Conservation (phyloP, 1,284 basidiomycete genomes). For the Neotropicomus parvogracilis region DNA sequence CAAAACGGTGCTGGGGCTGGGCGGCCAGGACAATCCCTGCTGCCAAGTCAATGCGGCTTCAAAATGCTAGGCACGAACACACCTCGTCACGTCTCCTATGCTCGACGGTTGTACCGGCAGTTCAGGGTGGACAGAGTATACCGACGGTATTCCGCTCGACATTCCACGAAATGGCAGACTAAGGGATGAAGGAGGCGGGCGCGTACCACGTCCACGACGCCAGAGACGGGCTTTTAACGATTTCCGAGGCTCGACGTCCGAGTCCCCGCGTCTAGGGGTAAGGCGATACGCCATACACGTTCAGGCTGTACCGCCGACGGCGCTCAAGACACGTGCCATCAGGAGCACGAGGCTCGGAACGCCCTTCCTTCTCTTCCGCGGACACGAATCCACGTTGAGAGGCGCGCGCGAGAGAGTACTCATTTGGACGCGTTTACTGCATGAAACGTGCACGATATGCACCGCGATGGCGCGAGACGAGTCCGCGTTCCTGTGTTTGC, state of each 20-base stretch:
- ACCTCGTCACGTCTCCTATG: conserved; percentile 9
- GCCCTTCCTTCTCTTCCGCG: conserved; percentile 8
- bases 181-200: not conserved
- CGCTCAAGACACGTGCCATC: conserved; percentile 8
- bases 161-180: conserved; percentile 4
- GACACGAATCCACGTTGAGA: conserved; percentile 4
- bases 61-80: not conserved
- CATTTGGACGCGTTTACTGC: not conserved
- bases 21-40: conserved; percentile 7
- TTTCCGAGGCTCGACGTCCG: not conserved
- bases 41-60: conserved; percentile 2
- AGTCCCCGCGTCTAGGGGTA: not conserved
- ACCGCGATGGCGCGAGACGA: too few relatives aligned
- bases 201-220: not conserved
- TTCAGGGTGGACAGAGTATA: conserved; percentile 3
- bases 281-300: not conserved
- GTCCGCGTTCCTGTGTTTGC: too few relatives aligned
- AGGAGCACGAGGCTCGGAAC: conserved; percentile 10
- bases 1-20: conserved; percentile 4
- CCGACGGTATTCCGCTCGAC: conserved; percentile 7
- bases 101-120: not conserved
- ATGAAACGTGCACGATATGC: too few relatives aligned
- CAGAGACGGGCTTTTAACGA: conserved; percentile 10
- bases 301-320: conserved; percentile 9
- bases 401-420: conserved; percentile 1